phyloP scores from a whole-genome alignment of 352 stramenopile species.

The Phytophthora palmivora region DNA sequence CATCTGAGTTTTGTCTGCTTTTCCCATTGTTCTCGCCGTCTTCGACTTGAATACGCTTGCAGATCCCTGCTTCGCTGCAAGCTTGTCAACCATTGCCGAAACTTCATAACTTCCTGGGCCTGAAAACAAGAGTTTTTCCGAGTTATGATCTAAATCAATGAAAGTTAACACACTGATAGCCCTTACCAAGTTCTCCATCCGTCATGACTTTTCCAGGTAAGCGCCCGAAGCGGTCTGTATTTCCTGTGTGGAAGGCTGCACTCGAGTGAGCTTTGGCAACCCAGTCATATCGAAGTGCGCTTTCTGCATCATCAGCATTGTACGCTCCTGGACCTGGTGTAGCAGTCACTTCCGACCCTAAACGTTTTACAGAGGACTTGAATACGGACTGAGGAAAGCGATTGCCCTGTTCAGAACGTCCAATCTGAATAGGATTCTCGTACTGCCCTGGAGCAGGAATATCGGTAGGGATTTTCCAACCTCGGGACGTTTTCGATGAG shows the following conservation, averaged over 20 bases:
- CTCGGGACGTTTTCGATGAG: conserved; percentile 64
- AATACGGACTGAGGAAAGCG: conserved; percentile 61
- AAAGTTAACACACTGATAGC: background rate
- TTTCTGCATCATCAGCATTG: conserved; percentile 70
- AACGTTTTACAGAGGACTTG: conserved; percentile 65
- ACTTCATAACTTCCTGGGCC: conserved; percentile 67
- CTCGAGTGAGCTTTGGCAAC: conserved; percentile 67
- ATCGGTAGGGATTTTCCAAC: conserved; percentile 54
- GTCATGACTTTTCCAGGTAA: conserved; percentile 39
- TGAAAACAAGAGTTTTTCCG: conserved; percentile 13
- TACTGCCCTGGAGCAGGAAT: conserved; percentile 74
- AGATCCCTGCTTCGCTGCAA: conserved; percentile 31
- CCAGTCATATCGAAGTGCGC: conserved; percentile 69
- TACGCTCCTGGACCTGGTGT: conserved; percentile 70
- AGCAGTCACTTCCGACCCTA: conserved; percentile 44
- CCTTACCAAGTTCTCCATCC: conserved; percentile 60
- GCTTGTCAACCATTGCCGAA: conserved; percentile 29
- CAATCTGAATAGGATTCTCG: conserved; percentile 65
- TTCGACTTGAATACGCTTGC: conserved; percentile 50
- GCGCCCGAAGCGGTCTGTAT: conserved; percentile 64
- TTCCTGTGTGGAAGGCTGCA: conserved; percentile 65
- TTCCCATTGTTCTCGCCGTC: conserved; percentile 41
- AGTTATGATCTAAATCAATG: background rate
- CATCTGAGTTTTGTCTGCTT: conserved; percentile 14
- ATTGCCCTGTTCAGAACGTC: conserved; percentile 25